These are phyloP conservation scores for Termitomyces sp. DNA, from an alignment of 1,284 basidiomycete genomes.

Conservation along the genomic window DNA sequence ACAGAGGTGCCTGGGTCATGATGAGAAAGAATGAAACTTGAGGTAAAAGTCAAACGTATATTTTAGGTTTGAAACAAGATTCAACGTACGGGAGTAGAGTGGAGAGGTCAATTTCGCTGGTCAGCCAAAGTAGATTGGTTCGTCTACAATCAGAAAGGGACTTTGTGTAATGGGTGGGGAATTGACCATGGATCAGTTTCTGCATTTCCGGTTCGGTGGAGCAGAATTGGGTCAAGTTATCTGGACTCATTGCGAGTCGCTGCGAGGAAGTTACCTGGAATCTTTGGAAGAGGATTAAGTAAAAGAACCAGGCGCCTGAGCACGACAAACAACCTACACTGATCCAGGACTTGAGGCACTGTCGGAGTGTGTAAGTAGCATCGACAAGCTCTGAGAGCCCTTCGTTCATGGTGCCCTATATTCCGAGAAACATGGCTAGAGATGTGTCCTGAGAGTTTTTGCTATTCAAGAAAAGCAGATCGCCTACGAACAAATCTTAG, in stretches of 20 bases:
- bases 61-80: neutral
- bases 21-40: slow-evolving; percentile 24
- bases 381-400: neutral
- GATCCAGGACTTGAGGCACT: slow-evolving; percentile 17
- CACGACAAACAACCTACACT: slow-evolving; percentile 9
- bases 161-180: neutral
- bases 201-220: slow-evolving; percentile 18
- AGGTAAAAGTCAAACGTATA: neutral
- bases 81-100: slow-evolving; percentile 23
- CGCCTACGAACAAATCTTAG: slow-evolving; percentile 15
- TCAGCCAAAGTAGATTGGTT: slow-evolving; percentile 23
- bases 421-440: slow-evolving; percentile 14
- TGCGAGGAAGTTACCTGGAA: slow-evolving; percentile 7
- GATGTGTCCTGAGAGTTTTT: slow-evolving; percentile 10
- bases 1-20: slow-evolving; percentile 20
- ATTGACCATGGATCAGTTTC: slow-evolving; percentile 21
- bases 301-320: neutral
- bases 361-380: slow-evolving; percentile 5
- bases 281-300: neutral
- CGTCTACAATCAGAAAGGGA: neutral
- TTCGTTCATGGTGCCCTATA: slow-evolving; percentile 10
- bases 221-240: slow-evolving; percentile 15
- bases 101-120: slow-evolving; percentile 19
- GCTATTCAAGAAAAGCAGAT: slow-evolving; percentile 21
- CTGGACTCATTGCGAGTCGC: slow-evolving; percentile 16